phyloP scores from a whole-genome alignment of 495 filamentous ascomycete genomes.

The Pseudotulostoma volvatum region DNA sequence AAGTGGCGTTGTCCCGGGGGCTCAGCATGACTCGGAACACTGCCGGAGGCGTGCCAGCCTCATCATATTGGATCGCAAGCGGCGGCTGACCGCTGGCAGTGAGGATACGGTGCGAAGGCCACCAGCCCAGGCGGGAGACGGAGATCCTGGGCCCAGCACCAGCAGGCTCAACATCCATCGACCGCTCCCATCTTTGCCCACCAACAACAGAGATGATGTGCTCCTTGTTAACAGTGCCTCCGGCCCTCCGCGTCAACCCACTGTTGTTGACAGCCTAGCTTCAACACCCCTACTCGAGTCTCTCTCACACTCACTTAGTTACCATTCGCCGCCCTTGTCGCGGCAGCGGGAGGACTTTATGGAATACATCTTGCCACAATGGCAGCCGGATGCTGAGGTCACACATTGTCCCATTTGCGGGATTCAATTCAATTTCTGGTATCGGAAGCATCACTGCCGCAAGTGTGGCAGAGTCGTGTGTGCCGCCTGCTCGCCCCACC shows the following conservation, averaged over 20 bases:
- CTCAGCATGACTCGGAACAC: too few relatives aligned
- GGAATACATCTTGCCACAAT: conserved; percentile 41
- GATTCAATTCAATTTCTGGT: conserved; percentile 65
- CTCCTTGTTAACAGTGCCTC: conserved; percentile 2
- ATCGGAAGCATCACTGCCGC: conserved; percentile 86
- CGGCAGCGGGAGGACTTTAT: conserved; percentile 5
- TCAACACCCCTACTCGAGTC: too few relatives aligned
- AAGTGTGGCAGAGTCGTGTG: conserved; percentile 96
- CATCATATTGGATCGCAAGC: conserved; percentile 18
- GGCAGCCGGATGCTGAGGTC: conserved; percentile 76
- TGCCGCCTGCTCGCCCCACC: conserved; percentile 77
- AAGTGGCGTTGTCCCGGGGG: too few relatives aligned
- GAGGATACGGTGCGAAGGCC: not conserved
- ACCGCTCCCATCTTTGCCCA: conserved; percentile 6
- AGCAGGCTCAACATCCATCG: conserved; percentile 2
- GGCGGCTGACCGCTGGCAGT: conserved; percentile 16
- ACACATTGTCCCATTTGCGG: conserved; percentile 68
- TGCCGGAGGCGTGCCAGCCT: not conserved
- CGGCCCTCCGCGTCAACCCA: too few relatives aligned
- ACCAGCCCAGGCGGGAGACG: not conserved
- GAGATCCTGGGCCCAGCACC: not conserved
- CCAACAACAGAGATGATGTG: not conserved
- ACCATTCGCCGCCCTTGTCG: not conserved
- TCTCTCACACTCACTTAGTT: conserved; percentile 1
- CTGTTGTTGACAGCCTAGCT: too few relatives aligned